Evolutionary conservation across 2,329 filamentous ascomycete species (phyloP).

Genomic region (Fusarium austroafricanum): DNA sequence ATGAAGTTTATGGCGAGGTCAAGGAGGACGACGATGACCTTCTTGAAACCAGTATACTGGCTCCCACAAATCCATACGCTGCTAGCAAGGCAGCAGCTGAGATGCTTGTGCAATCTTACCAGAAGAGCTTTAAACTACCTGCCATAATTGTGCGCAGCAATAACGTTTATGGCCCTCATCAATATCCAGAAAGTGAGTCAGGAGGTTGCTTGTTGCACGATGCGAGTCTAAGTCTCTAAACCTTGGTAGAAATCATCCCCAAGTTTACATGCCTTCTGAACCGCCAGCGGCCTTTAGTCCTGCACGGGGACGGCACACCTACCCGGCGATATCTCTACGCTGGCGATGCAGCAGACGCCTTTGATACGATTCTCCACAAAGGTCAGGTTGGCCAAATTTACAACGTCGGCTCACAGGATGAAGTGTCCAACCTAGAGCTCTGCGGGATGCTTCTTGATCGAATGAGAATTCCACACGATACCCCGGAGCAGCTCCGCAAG

Average conservation of each 20-base stretch:
- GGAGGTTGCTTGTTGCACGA: not conserved
- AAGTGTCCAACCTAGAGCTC: slow-evolving; percentile 79
- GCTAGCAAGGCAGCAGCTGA: slow-evolving; percentile 85
- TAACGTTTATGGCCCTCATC: slow-evolving; percentile 87
- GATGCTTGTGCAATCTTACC: slow-evolving; percentile 89
- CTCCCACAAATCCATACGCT: slow-evolving; percentile 84
- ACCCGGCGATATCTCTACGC: slow-evolving; percentile 82
- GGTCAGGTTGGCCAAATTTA: slow-evolving; percentile 81
- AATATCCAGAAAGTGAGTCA: slow-evolving; percentile 81
- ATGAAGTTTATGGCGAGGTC: slow-evolving; percentile 88
- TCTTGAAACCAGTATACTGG: slow-evolving; percentile 77
- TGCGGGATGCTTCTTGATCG: slow-evolving; percentile 73
- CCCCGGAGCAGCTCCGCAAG: slow-evolving; percentile 65
- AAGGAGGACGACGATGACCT: slow-evolving; percentile 77
- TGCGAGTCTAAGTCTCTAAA: slow-evolving; percentile 3
- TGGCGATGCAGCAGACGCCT: slow-evolving; percentile 82
- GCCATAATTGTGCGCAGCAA: slow-evolving; percentile 84
- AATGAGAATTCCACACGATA: slow-evolving; percentile 66
- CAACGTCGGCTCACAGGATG: slow-evolving; percentile 83
- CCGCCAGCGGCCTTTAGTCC: slow-evolving; percentile 72
- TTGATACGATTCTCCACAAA: slow-evolving; percentile 85
- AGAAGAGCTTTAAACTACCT: slow-evolving; percentile 84
- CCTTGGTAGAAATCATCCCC: slow-evolving; percentile 78
- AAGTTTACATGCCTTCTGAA: slow-evolving; percentile 82
- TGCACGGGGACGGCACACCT: slow-evolving; percentile 81